Percentiles rank a stretch among this genome's conserved stretches.
Evolutionary conservation across 345 rosid species (phyloP).

Genomic region (Erucastrum elatum): DNA sequence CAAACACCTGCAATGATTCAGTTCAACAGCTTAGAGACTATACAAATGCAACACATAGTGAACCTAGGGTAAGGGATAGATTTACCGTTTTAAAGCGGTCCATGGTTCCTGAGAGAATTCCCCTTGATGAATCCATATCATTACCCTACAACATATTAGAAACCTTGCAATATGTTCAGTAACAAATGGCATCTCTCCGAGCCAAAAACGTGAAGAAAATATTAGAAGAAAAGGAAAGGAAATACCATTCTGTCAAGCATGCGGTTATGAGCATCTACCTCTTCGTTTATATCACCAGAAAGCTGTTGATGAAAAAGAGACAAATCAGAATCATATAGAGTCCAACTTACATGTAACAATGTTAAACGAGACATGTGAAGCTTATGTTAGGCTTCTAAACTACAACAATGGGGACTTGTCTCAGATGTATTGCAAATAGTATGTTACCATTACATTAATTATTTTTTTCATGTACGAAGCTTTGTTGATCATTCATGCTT

Average conservation of each 20-base stretch:
- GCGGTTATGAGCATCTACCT: slow-evolving; percentile 81
- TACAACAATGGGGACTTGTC: neutral
- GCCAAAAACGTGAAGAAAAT: neutral
- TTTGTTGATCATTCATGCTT: neutral
- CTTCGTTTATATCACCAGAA: slow-evolving; percentile 88
- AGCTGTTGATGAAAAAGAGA: slow-evolving; percentile 46
- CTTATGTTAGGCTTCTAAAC: neutral
- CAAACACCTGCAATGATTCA: slow-evolving; percentile 60
- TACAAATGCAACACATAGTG: neutral
- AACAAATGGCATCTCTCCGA: slow-evolving; percentile 16
- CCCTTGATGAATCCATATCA: slow-evolving; percentile 95
- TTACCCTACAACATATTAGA: slow-evolving; percentile 57
- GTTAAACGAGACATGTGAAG: neutral
- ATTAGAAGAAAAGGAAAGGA: neutral
- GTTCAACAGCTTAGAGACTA: slow-evolving; percentile 18
- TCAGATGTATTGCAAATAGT: neutral
- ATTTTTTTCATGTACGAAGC: too few relatives aligned
- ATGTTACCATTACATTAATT: neutral
- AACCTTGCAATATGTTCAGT: slow-evolving; percentile 20
- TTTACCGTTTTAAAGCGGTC: slow-evolving; percentile 86
- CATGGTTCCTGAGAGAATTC: slow-evolving; percentile 92
- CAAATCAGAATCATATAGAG: slow-evolving; percentile 9
- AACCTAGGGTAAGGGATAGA: neutral
- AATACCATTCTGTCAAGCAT: slow-evolving; percentile 87
- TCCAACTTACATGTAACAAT: neutral